These are phyloP conservation scores for Rhodotorula diobovata DNA, from an alignment of 768 basidiomycete species.

Conservation along the genomic window DNA sequence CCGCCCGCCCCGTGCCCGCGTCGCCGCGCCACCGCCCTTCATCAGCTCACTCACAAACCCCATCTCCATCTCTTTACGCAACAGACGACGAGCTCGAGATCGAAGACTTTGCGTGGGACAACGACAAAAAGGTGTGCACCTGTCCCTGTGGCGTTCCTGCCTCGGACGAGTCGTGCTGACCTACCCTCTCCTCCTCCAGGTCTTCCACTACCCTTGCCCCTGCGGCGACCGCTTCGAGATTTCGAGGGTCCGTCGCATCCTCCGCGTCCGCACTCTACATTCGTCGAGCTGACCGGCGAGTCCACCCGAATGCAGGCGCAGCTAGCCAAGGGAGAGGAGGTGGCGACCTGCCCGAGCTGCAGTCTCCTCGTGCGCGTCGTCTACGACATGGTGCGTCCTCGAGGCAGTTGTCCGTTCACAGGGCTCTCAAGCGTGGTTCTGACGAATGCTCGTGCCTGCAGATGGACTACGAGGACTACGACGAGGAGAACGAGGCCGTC, in stretches of 20 bases:
- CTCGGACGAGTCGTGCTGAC: not conserved
- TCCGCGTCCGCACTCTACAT: slow-evolving; percentile 35
- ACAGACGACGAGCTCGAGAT: slow-evolving; percentile 89
- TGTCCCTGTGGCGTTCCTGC: not conserved
- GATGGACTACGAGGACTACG: slow-evolving; percentile 80
- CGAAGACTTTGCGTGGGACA: slow-evolving; percentile 92
- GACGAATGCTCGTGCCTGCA: slow-evolving; percentile 42
- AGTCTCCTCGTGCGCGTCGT: slow-evolving; percentile 86
- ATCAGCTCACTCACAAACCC: not conserved
- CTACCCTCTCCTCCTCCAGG: slow-evolving; percentile 42
- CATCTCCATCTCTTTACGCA: not conserved
- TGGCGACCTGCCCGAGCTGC: slow-evolving; percentile 94
- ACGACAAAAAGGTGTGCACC: slow-evolving; percentile 50
- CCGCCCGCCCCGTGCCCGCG: not conserved
- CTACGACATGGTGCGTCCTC: slow-evolving; percentile 77
- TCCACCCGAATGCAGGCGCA: slow-evolving; percentile 57
- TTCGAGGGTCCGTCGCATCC: slow-evolving; percentile 36
- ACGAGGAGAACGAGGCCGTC: slow-evolving; percentile 54
- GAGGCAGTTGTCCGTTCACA: not conserved
- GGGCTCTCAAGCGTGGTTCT: not conserved
- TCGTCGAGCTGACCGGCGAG: not conserved
- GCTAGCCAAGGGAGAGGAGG: slow-evolving; percentile 82
- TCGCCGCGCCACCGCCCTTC: not conserved
- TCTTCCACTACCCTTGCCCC: slow-evolving; percentile 95
- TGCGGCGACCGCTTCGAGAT: slow-evolving; percentile 99